phyloP scores from a whole-genome alignment of 2,329 filamentous ascomycete genomes.

The Penicillium sp. region DNA sequence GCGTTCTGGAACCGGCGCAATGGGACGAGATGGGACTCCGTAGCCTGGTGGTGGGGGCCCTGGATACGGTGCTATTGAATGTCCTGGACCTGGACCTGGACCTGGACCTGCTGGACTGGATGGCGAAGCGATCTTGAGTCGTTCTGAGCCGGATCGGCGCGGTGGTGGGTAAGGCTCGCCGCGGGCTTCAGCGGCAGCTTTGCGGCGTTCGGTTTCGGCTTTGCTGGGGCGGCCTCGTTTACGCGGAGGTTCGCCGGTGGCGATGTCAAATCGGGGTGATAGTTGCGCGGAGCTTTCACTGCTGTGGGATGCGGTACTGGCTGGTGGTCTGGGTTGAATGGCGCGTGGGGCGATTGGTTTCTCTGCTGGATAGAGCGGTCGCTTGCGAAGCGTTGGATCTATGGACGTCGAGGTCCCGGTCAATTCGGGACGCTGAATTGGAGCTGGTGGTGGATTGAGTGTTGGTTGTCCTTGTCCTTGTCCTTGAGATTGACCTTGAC shows the following conservation, averaged over 20 bases:
- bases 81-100: conserved; percentile 1
- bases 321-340: conserved; percentile 41
- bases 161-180: conserved; percentile 41
- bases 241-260: conserved; percentile 34
- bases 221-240: conserved; percentile 47
- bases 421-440: conserved; percentile 25
- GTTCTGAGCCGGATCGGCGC: conserved; percentile 25
- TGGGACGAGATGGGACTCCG: conserved; percentile 6
- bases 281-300: conserved; percentile 37
- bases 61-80: conserved; percentile 19
- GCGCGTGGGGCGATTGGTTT: conserved; percentile 34
- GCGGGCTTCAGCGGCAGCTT: conserved; percentile 36
- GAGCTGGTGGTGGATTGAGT: conserved; percentile 7
- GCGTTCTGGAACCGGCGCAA: conserved; percentile 17
- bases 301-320: conserved; percentile 32
- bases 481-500: too few species aligned
- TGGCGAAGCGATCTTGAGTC: conserved; percentile 29
- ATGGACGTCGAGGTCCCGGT: conserved; percentile 19
- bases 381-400: conserved; percentile 32
- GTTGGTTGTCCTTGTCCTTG: not conserved
- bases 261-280: conserved; percentile 33
- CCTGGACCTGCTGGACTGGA: conserved; percentile 27
- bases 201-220: conserved; percentile 41
- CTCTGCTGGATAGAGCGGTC: conserved; percentile 31
- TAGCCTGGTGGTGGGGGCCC: not conserved